phyloP scores from a whole-genome alignment of 257 asterid species.

The Fraxinus excelsior region DNA sequence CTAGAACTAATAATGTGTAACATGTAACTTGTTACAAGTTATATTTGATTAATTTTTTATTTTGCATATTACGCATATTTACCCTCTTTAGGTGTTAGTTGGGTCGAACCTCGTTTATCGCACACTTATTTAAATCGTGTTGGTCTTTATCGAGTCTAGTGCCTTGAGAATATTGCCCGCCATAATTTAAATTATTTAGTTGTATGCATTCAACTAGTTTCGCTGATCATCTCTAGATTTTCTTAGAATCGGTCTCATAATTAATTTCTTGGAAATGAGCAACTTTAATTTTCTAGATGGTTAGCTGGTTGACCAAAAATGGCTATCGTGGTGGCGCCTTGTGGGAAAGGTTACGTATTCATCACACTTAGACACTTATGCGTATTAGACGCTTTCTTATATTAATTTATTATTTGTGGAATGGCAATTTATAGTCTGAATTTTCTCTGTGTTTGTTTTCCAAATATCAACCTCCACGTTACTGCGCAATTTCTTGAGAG shows the following conservation, averaged over 20 bases:
- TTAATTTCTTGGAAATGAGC: background rate
- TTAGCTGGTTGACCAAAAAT: slow-evolving; percentile 42
- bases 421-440: background rate
- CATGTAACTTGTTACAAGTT: too few relatives aligned
- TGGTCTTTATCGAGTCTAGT: too few relatives aligned
- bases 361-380: slow-evolving; percentile 20
- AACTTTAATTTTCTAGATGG: background rate
- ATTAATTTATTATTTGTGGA: background rate
- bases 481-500: slow-evolving; percentile 26
- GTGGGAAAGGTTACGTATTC: slow-evolving; percentile 23
- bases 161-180: too few relatives aligned
- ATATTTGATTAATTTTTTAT: too few relatives aligned
- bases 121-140: too few relatives aligned
- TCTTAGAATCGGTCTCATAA: slow-evolving; percentile 11
- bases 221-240: background rate
- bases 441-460: background rate
- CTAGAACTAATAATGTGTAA: too few relatives aligned
- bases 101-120: too few relatives aligned
- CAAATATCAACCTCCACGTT: slow-evolving; percentile 1
- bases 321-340: slow-evolving; percentile 36
- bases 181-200: too few relatives aligned
- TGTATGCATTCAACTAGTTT: too few relatives aligned
- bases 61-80: too few relatives aligned
- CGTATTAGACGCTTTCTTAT: background rate
- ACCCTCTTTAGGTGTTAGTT: too few relatives aligned